These are phyloP conservation scores for Pythium chondricola DNA, from an alignment of 352 stramenopile species.

Conservation along the genomic window DNA sequence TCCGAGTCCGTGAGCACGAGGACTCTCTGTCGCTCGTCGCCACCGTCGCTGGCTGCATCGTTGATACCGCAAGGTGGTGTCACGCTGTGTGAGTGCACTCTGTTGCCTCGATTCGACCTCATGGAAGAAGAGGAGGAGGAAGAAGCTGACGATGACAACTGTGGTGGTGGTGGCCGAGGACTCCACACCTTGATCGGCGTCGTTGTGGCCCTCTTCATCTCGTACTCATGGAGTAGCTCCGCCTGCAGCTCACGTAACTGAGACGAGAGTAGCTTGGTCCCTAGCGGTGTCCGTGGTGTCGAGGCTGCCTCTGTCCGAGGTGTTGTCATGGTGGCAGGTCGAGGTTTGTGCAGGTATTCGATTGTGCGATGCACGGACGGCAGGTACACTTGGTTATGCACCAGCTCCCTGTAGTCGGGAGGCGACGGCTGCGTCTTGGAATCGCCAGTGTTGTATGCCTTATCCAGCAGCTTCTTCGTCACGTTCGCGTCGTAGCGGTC, in stretches of 20 bases:
- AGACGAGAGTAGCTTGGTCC: slow-evolving; percentile 10
- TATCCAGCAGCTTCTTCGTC: slow-evolving; percentile 12
- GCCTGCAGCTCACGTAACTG: slow-evolving; percentile 32
- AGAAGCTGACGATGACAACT: background rate
- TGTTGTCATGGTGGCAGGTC: background rate
- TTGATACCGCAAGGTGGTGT: background rate
- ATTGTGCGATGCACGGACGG: slow-evolving; percentile 24
- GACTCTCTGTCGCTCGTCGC: background rate
- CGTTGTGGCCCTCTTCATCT: background rate
- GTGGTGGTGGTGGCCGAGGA: slow-evolving; percentile 7
- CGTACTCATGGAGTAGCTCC: slow-evolving; percentile 15
- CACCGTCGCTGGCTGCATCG: background rate
- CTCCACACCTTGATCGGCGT: slow-evolving; percentile 10
- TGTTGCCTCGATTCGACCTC: background rate
- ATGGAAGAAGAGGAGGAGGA: background rate
- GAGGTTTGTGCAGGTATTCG: slow-evolving; percentile 2
- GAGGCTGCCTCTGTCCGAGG: background rate
- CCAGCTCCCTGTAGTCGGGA: background rate
- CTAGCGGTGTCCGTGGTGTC: background rate
- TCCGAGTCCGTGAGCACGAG: slow-evolving; percentile 6
- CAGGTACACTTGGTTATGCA: slow-evolving; percentile 29
- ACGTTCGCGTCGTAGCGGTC: slow-evolving; percentile 9
- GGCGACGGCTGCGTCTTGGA: background rate
- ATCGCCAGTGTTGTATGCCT: slow-evolving; percentile 12
- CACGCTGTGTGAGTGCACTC: background rate